Base-by-base conservation (phyloP, 129 eudicot genomes). In the Escallonia rubra region DNA sequence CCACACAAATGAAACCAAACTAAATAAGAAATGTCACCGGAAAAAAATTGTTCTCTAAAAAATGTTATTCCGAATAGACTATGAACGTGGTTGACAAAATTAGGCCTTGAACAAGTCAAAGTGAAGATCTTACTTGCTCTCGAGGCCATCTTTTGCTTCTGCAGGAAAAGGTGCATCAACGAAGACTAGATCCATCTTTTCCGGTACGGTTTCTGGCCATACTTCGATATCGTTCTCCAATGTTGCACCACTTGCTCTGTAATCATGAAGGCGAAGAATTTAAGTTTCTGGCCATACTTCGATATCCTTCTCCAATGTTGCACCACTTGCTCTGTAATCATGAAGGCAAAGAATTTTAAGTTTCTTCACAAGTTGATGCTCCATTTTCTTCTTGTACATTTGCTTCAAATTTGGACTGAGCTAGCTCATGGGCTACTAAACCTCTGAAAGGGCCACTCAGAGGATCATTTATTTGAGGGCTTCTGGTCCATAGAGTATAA, bases 271-370 rank as follows among this genome's bases (percentile, higher is more conserved):
- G 57, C 82, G 80, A n/a, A 83, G 75, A 6, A 83, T 70, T 63
- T 76, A 44, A 69, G 82, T 14, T 83, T 83, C 66, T 60, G n/a
- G n/a, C n/a, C n/a, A n/a, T n/a, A n/a, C 41, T 53, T 53, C 52
- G 11, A 82, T 47, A 55, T 61, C 23, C 53, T 57, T 64, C 53
- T 66, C 10, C n/a, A 83, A 50, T 15, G 66, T 61, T 10, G 52
- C 40, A 44, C 68, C 85, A 59, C 79, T 79, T 14, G 71, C 46
- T 76, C 81, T 61, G 57, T 64, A 57, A 41, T 81, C 78, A 69
- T 83, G 89, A 48, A 83, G 85, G 56, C 85, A 83, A n/a, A 83
- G 75, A 6, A 83, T n/a, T 70, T 63, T 76, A 44, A 69, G 82
- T 14, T 83, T 79, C 63, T 60, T 61, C 16, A 40, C 64, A 39